Evolutionary conservation across 768 basidiomycete genomes (phyloP), one percentile per base, ranked within the genome.

Genomic region (Tricholoma furcatifolium): DNA sequence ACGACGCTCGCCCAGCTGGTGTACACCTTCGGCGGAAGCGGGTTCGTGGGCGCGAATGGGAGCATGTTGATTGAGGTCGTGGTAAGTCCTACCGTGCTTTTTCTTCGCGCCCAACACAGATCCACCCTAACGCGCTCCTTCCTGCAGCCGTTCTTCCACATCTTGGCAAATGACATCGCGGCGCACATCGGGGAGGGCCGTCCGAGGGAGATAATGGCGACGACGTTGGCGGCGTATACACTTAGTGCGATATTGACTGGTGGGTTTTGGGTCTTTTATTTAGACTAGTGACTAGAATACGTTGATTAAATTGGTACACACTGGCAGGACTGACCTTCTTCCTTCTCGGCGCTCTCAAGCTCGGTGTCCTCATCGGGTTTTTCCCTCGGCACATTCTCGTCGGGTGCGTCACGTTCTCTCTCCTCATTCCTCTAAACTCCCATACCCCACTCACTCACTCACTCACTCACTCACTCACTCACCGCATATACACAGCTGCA

Each of bases 11-110:
- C 93, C 0, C 96, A 98, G 64, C 70, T 97, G 20, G 81, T 88
- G 0, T 98, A 92, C 67, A 87, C 89, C 1, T 68, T 86, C 8
- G 95, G 93, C 4, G 96, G 91, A 4, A 93, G 89, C 59, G 86
- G 85, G 20, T 97, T 99, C 67, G 84, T 84, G 8, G 91, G 91
- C 45, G 93, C 88, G 2, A 94, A 93, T 69, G 92, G 91, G 6
- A 93, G 90, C 57, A 93, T 95, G 93, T 97, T 98, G 93, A 98
- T 99, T 56, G 96, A 98, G 70, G 92, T 95, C 10, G 94, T 98
- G 59, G 90, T 93, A 66, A 40, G 87, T 80, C 45, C 9, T 3
- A 7, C 6, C 41, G 4, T 41, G n/a, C 27, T 27, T 3, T 27
- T 27, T 27, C 27, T 27, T 7, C 27, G 27, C 27, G n/a, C n/a